Percentiles rank a stretch among this genome's conserved stretches.
Evolutionary conservation across 2,329 filamentous ascomycete genomes (phyloP).

Genomic region (Alternaria sp.): DNA sequence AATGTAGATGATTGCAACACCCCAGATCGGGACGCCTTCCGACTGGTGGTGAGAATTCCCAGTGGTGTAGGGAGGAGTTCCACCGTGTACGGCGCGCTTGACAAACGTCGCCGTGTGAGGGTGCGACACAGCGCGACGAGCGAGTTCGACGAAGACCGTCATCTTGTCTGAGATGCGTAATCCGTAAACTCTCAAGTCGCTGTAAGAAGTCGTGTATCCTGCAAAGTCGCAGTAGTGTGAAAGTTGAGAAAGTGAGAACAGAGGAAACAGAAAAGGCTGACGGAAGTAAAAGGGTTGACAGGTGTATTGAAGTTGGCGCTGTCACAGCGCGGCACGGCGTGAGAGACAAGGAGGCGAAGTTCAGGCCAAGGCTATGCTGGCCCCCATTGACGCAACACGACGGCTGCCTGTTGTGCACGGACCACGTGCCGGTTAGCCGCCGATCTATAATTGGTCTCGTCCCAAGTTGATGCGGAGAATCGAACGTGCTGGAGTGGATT

Average conservation of each 20-base stretch:
- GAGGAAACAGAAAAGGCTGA: slow-evolving; percentile 6
- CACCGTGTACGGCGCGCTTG: slow-evolving; percentile 33
- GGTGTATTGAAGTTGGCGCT: slow-evolving; percentile 12
- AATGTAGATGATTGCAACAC: slow-evolving; percentile 35
- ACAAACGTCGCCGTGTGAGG: slow-evolving; percentile 27
- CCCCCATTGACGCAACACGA: slow-evolving; percentile 16
- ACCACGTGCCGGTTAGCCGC: slow-evolving; percentile 15
- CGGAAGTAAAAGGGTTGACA: slow-evolving; percentile 1
- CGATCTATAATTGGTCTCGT: slow-evolving; percentile 24
- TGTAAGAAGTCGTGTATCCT: not conserved
- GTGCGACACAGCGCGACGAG: slow-evolving; percentile 41
- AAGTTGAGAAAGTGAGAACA: slow-evolving; percentile 3
- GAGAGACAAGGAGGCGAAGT: slow-evolving; percentile 23
- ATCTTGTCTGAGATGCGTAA: slow-evolving; percentile 6
- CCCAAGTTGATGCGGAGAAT: slow-evolving; percentile 1
- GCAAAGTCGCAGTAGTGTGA: not conserved
- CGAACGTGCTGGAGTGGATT: not conserved
- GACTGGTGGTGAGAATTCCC: too few relatives aligned
- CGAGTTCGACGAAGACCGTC: slow-evolving; percentile 36
- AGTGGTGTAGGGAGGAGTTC: not conserved
- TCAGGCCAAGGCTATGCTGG: slow-evolving; percentile 12
- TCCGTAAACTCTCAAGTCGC: not conserved
- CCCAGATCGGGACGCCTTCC: slow-evolving; percentile 35
- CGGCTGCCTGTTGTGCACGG: slow-evolving; percentile 19
- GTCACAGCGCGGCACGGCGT: slow-evolving; percentile 20